Evolutionary conservation across 2,329 filamentous ascomycete genomes (phyloP).

Genomic region (Colletotrichum sp.): DNA sequence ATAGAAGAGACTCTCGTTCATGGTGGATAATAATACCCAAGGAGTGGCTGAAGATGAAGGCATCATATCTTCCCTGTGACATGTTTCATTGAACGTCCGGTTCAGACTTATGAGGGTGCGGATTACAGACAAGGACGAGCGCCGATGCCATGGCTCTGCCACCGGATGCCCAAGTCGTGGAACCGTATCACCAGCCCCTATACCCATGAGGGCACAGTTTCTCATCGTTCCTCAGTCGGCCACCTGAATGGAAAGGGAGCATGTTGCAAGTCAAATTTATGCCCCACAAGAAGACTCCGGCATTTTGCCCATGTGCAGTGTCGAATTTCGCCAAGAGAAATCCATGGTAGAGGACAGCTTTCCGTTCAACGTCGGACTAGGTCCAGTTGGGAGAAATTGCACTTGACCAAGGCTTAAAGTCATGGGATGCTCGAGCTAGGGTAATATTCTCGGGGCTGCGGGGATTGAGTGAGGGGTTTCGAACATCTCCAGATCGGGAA

Average conservation of each 20-base stretch:
- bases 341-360: background rate
- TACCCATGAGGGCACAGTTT: background rate
- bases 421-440: background rate
- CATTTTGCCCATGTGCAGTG: background rate
- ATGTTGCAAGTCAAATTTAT: background rate
- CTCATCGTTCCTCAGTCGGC: background rate
- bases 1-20: background rate
- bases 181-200: background rate
- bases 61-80: background rate
- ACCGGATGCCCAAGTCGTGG: background rate
- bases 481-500: background rate
- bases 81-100: background rate
- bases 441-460: background rate
- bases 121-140: background rate
- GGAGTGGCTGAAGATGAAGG: background rate
- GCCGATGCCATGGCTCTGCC: background rate
- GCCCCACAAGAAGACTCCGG: background rate
- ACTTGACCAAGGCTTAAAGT: background rate
- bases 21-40: constrained; percentile 8
- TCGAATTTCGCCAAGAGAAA: background rate
- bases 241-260: background rate
- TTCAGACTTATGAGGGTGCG: background rate
- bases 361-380: background rate
- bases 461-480: background rate
- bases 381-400: background rate